A percentile compares a stretch with the other conserved stretches of the same genome.
Evolutionary conservation across 768 basidiomycete genomes (phyloP).

Genomic region (Lactarius sanguifluus): DNA sequence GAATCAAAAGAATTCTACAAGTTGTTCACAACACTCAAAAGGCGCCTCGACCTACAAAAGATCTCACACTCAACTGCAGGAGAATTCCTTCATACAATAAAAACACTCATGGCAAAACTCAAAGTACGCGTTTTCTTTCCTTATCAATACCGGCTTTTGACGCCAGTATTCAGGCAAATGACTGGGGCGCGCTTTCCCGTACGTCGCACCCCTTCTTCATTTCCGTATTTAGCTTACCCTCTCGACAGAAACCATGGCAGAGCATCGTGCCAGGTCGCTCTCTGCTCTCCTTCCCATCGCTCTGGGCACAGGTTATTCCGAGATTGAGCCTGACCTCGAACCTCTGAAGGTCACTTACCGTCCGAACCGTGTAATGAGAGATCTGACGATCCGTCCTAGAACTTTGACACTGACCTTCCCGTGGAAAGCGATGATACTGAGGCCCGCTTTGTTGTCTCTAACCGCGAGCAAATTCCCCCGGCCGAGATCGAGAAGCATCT

Average conservation of each 20-base stretch:
- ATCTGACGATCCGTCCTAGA: slow-evolving; percentile 36
- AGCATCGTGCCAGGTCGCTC: slow-evolving; percentile 44
- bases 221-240: background rate
- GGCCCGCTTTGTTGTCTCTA: slow-evolving; percentile 38
- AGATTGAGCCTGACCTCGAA: slow-evolving; percentile 46
- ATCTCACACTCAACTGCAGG: slow-evolving; percentile 51
- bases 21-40: slow-evolving; percentile 48
- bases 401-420: slow-evolving; percentile 48
- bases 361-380: background rate
- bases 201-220: slow-evolving; percentile 28
- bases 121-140: slow-evolving; percentile 41
- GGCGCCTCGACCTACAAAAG: slow-evolving; percentile 46
- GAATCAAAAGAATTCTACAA: slow-evolving; percentile 54
- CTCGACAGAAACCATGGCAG: slow-evolving; percentile 46
- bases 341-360: slow-evolving; percentile 46
- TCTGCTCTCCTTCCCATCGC: slow-evolving; percentile 46
- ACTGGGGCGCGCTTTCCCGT: slow-evolving; percentile 66
- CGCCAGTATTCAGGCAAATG: slow-evolving; percentile 47
- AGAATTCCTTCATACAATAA: slow-evolving; percentile 54
- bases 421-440: slow-evolving; percentile 42
- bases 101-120: slow-evolving; percentile 64
- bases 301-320: slow-evolving; percentile 46
- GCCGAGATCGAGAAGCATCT: slow-evolving; percentile 34
- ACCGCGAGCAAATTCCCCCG: slow-evolving; percentile 23
- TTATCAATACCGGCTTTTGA: no score